phyloP scores from a whole-genome alignment of 305 asterid species.

The Fraxinus angustifolia region DNA sequence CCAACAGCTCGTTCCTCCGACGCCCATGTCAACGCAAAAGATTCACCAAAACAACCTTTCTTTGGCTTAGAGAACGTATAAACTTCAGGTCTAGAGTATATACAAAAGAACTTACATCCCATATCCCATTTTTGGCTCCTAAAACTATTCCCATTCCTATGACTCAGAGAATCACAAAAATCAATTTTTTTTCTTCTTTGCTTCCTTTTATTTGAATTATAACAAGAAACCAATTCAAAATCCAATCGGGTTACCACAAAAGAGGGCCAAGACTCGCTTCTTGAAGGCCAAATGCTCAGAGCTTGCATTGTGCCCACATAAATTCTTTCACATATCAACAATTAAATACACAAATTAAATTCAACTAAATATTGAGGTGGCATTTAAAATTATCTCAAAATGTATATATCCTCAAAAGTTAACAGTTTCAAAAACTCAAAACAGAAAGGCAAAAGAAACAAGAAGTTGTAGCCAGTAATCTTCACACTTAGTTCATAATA shows the following conservation, averaged over 20 bases:
- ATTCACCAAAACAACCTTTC: constrained; percentile 33
- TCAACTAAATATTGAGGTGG: constrained; percentile 15
- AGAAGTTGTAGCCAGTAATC: not conserved
- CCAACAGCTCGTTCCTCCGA: constrained; percentile 45
- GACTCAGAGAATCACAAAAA: constrained; percentile 25
- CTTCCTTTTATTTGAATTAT: constrained; percentile 31
- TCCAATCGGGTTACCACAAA: constrained; percentile 41
- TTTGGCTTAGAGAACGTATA: constrained; percentile 26
- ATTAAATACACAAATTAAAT: constrained; percentile 12
- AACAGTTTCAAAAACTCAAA: not conserved
- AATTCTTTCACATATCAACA: constrained; percentile 5
- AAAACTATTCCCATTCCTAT: constrained; percentile 18
- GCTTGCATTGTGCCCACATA: constrained; percentile 58
- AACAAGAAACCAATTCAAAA: constrained; percentile 31
- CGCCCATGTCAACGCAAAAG: constrained; percentile 48
- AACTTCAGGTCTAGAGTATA: constrained; percentile 5
- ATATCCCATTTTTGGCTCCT: constrained; percentile 27
- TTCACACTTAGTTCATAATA: not conserved
- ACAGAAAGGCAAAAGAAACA: not conserved
- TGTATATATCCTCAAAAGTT: not conserved
- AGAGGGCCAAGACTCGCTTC: constrained; percentile 38
- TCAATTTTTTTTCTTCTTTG: constrained; percentile 39
- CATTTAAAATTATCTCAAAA: constrained; percentile 11
- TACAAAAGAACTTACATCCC: constrained; percentile 25
- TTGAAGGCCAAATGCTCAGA: constrained; percentile 54